Evolutionary conservation across 345 rosid species (phyloP).

Genomic region (Bruguiera gymnorhiza): DNA sequence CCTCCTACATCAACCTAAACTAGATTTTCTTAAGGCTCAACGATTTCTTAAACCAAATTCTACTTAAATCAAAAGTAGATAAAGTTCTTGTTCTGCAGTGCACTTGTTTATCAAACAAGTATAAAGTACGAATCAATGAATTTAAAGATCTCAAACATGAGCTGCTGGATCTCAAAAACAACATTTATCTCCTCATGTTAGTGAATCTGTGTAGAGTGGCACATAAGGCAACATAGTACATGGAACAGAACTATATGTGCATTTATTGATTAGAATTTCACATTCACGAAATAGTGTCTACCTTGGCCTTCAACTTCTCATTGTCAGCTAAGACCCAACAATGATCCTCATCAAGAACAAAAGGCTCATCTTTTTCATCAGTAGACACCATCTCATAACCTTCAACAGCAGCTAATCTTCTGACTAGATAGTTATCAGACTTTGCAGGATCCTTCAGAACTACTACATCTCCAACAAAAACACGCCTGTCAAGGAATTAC

Average conservation of each 20-base stretch:
- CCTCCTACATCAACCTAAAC: neutral
- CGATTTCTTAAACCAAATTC: neutral
- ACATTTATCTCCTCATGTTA: too few species aligned
- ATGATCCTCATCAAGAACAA: slow-evolving; percentile 66
- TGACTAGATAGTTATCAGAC: slow-evolving; percentile 52
- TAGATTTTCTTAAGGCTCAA: neutral
- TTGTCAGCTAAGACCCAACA: slow-evolving; percentile 95
- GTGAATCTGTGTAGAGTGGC: neutral
- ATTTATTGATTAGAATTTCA: neutral
- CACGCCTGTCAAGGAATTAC: slow-evolving; percentile 40
- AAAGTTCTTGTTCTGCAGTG: neutral
- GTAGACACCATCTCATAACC: slow-evolving; percentile 88
- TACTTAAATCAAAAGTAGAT: neutral
- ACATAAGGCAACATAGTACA: neutral
- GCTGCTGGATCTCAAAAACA: neutral
- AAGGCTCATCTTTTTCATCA: slow-evolving; percentile 74
- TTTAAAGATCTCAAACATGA: neutral
- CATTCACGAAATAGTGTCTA: slow-evolving; percentile 17
- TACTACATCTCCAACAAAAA: slow-evolving; percentile 88
- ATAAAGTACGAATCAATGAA: neutral
- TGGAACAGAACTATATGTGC: slow-evolving; percentile 3
- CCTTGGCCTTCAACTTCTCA: slow-evolving; percentile 70
- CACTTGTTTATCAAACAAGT: neutral
- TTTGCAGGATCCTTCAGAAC: slow-evolving; percentile 78
- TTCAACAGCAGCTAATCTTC: slow-evolving; percentile 83